A percentile compares a stretch with the other conserved stretches of the same genome.
phyloP scores from a whole-genome alignment of 2,329 filamentous ascomycete species.

The Cercospora citrullina region DNA sequence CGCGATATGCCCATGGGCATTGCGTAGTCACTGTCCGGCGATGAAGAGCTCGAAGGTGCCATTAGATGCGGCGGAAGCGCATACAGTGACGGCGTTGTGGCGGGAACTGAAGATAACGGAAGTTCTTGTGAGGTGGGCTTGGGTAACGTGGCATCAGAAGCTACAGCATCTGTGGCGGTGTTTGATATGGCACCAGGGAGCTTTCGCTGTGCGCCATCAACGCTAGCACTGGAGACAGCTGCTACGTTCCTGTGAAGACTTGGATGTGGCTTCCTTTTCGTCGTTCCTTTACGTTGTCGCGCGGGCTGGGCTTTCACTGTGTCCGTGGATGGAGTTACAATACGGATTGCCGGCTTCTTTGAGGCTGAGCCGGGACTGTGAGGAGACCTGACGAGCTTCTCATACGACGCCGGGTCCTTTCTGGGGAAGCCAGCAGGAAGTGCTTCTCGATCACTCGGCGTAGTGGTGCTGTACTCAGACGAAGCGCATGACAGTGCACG shows the following conservation, averaged over 20 bases:
- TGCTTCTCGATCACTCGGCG: constrained; percentile 13
- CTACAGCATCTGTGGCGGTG: not conserved
- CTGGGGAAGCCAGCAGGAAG: constrained; percentile 17
- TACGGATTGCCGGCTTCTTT: not conserved
- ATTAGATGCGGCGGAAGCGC: constrained; percentile 18
- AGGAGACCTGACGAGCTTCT: constrained; percentile 21
- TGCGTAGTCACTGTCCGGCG: not conserved
- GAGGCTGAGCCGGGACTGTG: not conserved
- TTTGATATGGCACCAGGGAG: not conserved
- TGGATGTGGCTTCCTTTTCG: constrained; percentile 15
- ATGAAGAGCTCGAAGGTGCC: constrained; percentile 12
- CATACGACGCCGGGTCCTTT: constrained; percentile 30
- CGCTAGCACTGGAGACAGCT: not conserved
- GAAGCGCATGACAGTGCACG: constrained; percentile 22
- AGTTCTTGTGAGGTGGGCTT: not conserved
- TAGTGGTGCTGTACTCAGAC: constrained; percentile 33
- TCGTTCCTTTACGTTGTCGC: constrained; percentile 10
- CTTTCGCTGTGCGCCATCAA: not conserved
- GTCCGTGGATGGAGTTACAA: not conserved
- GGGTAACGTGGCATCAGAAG: not conserved
- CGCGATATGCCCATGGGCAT: not conserved
- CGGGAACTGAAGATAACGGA: not conserved
- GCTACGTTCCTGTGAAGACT: constrained; percentile 2
- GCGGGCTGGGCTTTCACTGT: not conserved
- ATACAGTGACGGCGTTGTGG: constrained; percentile 2